Base-by-base conservation (phyloP, 2,329 filamentous ascomycete species). In the Penicillium sp. region DNA sequence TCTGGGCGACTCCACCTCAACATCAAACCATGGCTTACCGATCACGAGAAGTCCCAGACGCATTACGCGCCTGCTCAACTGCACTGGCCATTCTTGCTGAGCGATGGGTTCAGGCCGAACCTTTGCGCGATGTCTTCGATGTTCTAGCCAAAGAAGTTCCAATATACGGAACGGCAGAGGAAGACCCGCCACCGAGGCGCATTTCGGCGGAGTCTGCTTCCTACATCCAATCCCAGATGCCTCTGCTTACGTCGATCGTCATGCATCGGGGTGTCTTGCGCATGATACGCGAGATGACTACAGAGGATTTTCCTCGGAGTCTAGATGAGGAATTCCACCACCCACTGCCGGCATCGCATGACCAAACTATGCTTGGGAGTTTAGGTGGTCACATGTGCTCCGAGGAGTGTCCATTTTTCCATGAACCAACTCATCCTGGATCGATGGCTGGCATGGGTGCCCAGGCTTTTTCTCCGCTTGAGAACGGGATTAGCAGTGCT, bases 101-200 rank as follows among this genome's bases (percentile, higher is more conserved):
- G 51, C 54, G 60, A 27, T 63, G 61, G 61, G 49, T 45, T 31
- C 54, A 63, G 40, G 61, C 61, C 2, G 61, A 63, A 27, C 59
- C 61, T 35, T 40, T 63, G 27, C 61, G 61, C 4, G 61, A 63
- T 46, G 35, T 62, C 2, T 63, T 62, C 23, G 61, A 63, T 43
- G 49, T 56, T 10, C 43, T 60, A 21, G 50, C 57, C 6, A 55
- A 56, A n/a, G 45, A 54, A 27, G 50, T 60, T 4, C 54, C 57
- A 13, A 40, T 56, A 2, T 23, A 60, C 6, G 54, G 40, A 29
- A 45, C 10, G 6, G 7, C n/a, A 9, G 33, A 46, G 38, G 50
- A 46, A 4, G 40, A 21, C 13, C 15, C n/a, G 17, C 7, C 19
- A n/a, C 54, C 23, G 23, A 46, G 27, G 35, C 27, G 33, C 19